Evolutionary conservation across 2,329 filamentous ascomycete genomes (phyloP).

Genomic region (Diaporthe amygdali): DNA sequence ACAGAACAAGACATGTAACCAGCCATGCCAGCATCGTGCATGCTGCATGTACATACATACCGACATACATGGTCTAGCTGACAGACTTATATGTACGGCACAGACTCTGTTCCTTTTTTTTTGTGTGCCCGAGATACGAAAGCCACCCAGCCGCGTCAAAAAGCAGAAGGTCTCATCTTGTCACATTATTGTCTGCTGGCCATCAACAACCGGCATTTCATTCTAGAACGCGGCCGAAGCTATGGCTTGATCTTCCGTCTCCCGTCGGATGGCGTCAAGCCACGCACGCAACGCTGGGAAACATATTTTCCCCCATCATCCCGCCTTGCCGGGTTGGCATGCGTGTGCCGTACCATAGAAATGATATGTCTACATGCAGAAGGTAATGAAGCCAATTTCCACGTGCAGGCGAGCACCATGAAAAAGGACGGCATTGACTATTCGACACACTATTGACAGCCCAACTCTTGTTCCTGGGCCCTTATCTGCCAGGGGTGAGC

Average conservation of each 20-base stretch:
- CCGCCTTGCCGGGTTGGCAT: background rate
- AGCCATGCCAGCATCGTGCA: background rate
- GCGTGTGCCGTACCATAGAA: background rate
- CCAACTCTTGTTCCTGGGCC: background rate
- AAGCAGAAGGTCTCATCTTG: background rate
- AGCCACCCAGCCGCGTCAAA: background rate
- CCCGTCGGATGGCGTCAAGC: background rate
- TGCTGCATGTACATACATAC: background rate
- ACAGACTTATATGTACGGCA: background rate
- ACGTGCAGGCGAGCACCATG: conserved; percentile 3
- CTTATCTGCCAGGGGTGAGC: background rate
- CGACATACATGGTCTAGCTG: no score
- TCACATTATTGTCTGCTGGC: background rate
- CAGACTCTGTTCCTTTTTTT: background rate
- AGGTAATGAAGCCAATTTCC: background rate
- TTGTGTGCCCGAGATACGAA: background rate
- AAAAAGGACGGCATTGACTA: background rate
- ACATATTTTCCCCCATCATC: background rate
- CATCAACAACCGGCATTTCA: background rate
- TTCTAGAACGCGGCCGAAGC: conserved; percentile 9
- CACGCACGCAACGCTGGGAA: background rate
- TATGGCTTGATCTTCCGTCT: background rate
- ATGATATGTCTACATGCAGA: no score
- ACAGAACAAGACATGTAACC: background rate
- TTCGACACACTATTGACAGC: conserved; percentile 3